Base-by-base conservation (phyloP, 371 early-diverging fungal species). In the Mortierella sp. region DNA sequence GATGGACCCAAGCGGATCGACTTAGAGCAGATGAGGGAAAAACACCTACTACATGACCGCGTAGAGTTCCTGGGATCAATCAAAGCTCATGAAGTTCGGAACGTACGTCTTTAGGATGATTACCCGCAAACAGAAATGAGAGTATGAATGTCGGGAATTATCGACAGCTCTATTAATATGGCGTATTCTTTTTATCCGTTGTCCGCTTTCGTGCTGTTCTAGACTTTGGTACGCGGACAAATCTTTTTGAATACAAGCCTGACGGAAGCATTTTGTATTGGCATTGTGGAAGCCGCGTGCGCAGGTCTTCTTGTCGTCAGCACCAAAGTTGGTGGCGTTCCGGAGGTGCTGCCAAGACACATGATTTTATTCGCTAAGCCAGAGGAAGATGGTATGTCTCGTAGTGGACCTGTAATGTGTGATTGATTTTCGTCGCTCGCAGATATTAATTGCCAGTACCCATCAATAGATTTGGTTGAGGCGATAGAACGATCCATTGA, bases 211-310 rank as follows among this genome's bases (percentile, higher is more conserved):
- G 6, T 17, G 57, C 44, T 19, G 21, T 44, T n/a, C 8, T 19
- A 90, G 88, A 86, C 84, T 11, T 80, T 99, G 31, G 90, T 95
- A n/a, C 92, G 93, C 56, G 98, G 99, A 24, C 91, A 99, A 62
- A 97, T 99, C 9, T 99, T 99, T 70, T 83, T 99, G 37, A 99
- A 99, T 78, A 98, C 99, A 15, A 97, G 97, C 47, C 84, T 99
- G 71, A 99, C 99, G 1, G 99, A 99, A 68, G 99, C 99, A 3
- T 99, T 99, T 76, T 99, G 99, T 80, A 99, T 99, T 58, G 96
- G 97, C 11, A 98, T 99, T 53, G 94, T 99, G 19, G 99, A 99
- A 82, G 99, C 99, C 11, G 99, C 99, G 4, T 92, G 95, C 55
- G 99, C 61, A 63, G 95, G 97, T 2, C 82, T 99, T 37, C 82